phyloP scores from a whole-genome alignment of 352 stramenopile species.

The Phytophthora melonis region DNA sequence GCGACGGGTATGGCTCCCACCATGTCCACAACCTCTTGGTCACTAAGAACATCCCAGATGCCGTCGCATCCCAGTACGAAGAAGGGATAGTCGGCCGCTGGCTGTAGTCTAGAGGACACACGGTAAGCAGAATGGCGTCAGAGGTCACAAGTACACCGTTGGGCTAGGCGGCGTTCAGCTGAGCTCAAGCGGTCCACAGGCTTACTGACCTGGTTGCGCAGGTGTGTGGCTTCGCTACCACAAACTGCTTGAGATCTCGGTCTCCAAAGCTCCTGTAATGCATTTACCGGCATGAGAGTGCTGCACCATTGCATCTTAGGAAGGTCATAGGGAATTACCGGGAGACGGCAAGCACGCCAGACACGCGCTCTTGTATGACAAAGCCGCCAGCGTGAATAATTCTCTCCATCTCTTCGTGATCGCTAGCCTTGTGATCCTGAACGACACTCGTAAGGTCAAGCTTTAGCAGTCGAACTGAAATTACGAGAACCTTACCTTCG shows the following conservation, averaged over 20 bases:
- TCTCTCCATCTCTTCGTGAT: constrained; percentile 61
- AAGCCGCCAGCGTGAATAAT: constrained; percentile 74
- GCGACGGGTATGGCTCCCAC: constrained; percentile 44
- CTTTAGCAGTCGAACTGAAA: neutral
- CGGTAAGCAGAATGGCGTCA: constrained; percentile 5
- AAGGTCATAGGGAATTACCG: constrained; percentile 43
- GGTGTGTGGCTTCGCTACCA: constrained; percentile 59
- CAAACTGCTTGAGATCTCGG: constrained; percentile 75
- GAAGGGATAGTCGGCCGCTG: constrained; percentile 62
- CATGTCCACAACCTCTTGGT: constrained; percentile 82
- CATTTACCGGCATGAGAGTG: constrained; percentile 7
- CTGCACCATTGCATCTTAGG: neutral
- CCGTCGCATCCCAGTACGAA: constrained; percentile 84
- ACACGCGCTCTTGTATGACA: constrained; percentile 75
- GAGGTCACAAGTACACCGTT: neutral
- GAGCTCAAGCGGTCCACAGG: no score
- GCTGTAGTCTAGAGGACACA: constrained; percentile 48
- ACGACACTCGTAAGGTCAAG: constrained; percentile 4
- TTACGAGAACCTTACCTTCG: constrained; percentile 41
- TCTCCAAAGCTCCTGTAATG: constrained; percentile 81
- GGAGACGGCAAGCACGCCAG: constrained; percentile 75
- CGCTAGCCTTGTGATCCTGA: constrained; percentile 79
- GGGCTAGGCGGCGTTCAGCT: no score
- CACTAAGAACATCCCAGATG: constrained; percentile 79
- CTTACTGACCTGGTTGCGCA: constrained; percentile 49